Evolutionary conservation across 106 monocot genomes (phyloP), one percentile per base, ranked within the genome.

Genomic region (Amphibolis antarctica): DNA sequence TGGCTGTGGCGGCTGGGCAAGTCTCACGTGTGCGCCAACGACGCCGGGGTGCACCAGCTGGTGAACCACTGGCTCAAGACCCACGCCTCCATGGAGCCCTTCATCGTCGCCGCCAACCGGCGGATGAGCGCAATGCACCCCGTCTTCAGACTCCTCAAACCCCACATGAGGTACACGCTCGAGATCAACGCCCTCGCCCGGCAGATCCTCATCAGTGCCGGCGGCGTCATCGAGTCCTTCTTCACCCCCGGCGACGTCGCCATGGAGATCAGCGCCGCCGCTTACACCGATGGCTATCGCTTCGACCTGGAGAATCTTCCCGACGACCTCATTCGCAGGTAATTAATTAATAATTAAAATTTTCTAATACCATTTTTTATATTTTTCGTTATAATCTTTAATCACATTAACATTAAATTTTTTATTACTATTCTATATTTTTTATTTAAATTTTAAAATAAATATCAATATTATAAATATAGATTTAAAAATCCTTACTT

Each of bases 1-100:
- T 92, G 88, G 88, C 76, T 85, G 30, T 88, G 88, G 92, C 80
- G 85, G 66, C 63, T 92, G 22, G 92, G 76, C 68, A 92, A 92
- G 74, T 68, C 88, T 9, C 92, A 92, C 62, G 92, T 88, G 55
- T 53, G 78, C 60, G 73, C 92, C 73, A 88, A 92, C 55, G 92
- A 92, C 63, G 80, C 85, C 52, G 92, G 88, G 4, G 82, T 92
- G 49, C 92, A 92, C 71, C 85, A 92, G 63, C 82, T 92, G 28
- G 78, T 88, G 31, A 88, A 85, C 67, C 92, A 92, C 68, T 93
- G 77, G 88, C 64, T 93, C 46, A 67, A 83, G 69, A 93, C 88
- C 14, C 93, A 93, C 58, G 93, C 88, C 2, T 55, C 18, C 31
- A 73, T 83, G 74, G 93, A 93, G 67, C 93, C 93, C 10, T 88